phyloP scores from a whole-genome alignment of 371 early-diverging fungal species.

The Coemansia sp. region DNA sequence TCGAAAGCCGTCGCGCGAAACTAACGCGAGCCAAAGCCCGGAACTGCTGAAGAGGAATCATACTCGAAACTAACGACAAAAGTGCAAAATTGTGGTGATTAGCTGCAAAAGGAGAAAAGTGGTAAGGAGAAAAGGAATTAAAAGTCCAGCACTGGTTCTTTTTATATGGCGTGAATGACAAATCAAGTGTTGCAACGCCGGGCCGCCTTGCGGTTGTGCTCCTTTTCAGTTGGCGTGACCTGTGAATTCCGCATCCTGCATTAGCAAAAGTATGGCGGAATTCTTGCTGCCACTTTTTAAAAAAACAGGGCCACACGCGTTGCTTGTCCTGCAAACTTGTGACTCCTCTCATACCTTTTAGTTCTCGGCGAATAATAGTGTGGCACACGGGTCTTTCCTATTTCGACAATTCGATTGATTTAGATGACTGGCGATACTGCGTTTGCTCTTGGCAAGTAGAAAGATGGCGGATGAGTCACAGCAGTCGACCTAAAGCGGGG shows the following conservation, averaged over 20 bases:
- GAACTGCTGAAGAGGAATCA: conserved; percentile 6
- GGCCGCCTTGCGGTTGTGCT: not conserved
- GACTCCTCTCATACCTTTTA: not conserved
- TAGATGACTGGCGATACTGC: not conserved
- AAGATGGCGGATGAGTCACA: not conserved
- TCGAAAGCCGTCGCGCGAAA: conserved; percentile 29
- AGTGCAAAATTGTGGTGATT: not conserved
- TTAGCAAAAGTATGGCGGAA: not conserved
- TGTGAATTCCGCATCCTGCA: not conserved
- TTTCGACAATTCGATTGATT: not conserved
- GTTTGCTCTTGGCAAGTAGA: not conserved
- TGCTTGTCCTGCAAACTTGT: not conserved
- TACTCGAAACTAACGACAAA: conserved; percentile 3
- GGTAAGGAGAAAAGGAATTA: not conserved
- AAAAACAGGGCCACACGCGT: not conserved
- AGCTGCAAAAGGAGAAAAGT: not conserved
- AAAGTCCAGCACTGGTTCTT: not conserved
- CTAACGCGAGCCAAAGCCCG: not conserved
- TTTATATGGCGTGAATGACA: not conserved
- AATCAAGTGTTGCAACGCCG: not conserved
- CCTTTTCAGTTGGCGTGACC: not conserved
- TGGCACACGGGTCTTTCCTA: not conserved
- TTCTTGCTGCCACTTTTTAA: not conserved
- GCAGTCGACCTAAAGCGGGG: not conserved
- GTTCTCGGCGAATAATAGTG: not conserved